Base-by-base conservation (phyloP, 805 yeast genomes). In the Metschnikowia sp. region DNA sequence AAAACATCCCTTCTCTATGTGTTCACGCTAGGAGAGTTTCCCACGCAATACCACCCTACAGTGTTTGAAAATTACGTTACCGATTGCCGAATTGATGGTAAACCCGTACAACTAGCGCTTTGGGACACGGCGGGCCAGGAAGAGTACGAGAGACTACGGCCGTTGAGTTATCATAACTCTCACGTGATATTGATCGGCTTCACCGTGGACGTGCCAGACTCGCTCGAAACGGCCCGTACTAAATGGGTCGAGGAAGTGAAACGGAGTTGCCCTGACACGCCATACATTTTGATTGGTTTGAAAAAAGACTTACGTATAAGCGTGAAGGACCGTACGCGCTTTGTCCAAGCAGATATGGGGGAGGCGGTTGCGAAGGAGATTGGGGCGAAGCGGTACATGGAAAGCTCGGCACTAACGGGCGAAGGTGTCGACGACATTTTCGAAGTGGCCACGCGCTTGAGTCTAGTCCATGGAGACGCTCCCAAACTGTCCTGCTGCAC, bases 41-140 rank as follows among this genome's bases (percentile, higher is more conserved):
- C 97, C 0, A 83, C 91, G 37, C 96, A 86, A 60, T 85, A 89
- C 64, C 95, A 88, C 56, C 97, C 97, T 3, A 90, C 97, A 0
- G 96, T 90, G 6, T 90, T 91, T 64, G 97, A 90, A 58, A 90
- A 91, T 65, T 89, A 91, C 64, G 96, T 90, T 12, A 89, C 96
- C 1, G 96, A 89, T 59, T 90, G 97, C 65, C 74, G 96, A 48
- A 95, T 91, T 15, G 97, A 90, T 61, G 97, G 97, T 3, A 90
- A 89, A 56, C 86, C 94, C 12, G 96, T 90, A 3, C 85, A 89
- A 53, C 68, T 90, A 47, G 91, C 96, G 2, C 69, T 90, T 26
- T 90, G 97, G 97, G 97, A 90, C 63, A 90, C 97, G 1, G 97
- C 97, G 2, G 97, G 97, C 2, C 97, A 90, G 68, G 97, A 90